Base-by-base conservation (phyloP, 768 basidiomycete genomes). In the Leccinum disarticulatum region DNA sequence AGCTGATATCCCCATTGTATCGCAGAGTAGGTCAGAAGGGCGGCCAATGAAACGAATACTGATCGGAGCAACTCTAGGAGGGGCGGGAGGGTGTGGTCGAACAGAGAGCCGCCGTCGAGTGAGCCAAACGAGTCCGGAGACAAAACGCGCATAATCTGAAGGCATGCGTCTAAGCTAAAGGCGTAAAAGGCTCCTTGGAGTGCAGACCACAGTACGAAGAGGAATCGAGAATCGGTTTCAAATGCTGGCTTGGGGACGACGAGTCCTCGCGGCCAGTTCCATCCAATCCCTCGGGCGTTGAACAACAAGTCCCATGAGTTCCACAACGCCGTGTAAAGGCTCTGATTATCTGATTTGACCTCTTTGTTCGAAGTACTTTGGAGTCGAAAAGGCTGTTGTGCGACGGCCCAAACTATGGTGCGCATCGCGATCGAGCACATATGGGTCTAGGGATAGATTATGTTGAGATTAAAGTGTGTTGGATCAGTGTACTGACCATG, bases 1-100 rank as follows among this genome's bases (percentile, higher is more conserved):
- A 79, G 4, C 52, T 79, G 67, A 61, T 86, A 81, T 9, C 64
- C 65, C 22, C 68, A 64, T 52, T 83, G 73, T 41, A 90, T 74
- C 55, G 77, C 69, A 54, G 74, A 64, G 66, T 83, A 82, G 46
- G 84, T 65, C 55, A 74, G 59, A 60, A 81, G 65, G 13, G 83
- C 80, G 5, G 76, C 64, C 30, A 77, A 62, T 41, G 81, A 74
- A 22, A 85, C 73, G 38, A 77, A n/a, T 38, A 76, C 69, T 1
- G 84, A 78, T 41, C 79, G 79, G 15, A 57, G 25, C 59, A 75
- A 74, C 50, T 72, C 69, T 4, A 62, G 55, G 68, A 79, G 36
- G 7, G 64, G 66, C 1, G 76, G 68, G 7, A 77, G 69, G n/a
- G 68, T 66, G n/a, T 71, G 57, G 56, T 74, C 71, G 59, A 74